These are phyloP conservation scores for Raffaelea arxii DNA, from an alignment of 2,329 filamentous ascomycete species.

Conservation along the genomic window DNA sequence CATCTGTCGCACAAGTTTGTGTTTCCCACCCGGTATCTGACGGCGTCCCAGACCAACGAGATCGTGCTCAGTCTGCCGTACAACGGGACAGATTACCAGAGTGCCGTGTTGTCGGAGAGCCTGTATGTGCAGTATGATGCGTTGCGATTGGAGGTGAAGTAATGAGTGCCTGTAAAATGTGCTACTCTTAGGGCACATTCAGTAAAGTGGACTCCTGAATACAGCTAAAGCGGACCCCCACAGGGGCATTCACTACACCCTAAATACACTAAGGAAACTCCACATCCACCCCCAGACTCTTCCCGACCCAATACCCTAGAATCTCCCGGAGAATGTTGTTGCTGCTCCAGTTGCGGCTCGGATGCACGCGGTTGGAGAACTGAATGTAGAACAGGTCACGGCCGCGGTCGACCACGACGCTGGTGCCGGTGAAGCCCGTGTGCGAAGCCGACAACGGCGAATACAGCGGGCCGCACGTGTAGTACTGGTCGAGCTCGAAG, in stretches of 20 bases:
- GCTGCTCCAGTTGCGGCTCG: background rate
- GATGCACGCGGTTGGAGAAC: conserved; percentile 1
- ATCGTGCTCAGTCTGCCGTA: conserved; percentile 48
- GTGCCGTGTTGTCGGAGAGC: conserved; percentile 28
- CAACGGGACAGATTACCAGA: conserved; percentile 49
- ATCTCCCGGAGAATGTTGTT: background rate
- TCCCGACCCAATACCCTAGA: conserved; percentile 1
- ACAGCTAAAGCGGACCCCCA: too few relatives aligned
- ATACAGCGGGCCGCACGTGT: background rate
- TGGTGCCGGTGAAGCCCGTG: background rate
- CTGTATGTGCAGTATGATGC: conserved; percentile 60
- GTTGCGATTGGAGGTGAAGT: conserved; percentile 45
- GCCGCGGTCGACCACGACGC: background rate
- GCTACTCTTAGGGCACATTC: too few relatives aligned
- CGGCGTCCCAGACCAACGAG: conserved; percentile 39
- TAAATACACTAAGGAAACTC: too few relatives aligned
- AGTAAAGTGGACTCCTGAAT: too few relatives aligned
- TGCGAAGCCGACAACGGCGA: background rate
- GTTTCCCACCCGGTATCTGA: conserved; percentile 40
- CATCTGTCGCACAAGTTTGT: conserved; percentile 49
- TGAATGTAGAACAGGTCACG: background rate
- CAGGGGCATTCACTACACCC: too few relatives aligned
- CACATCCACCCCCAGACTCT: conserved; percentile 1
- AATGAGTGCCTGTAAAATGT: too few relatives aligned
- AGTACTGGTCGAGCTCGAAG: background rate